These are phyloP conservation scores for Cudoniella acicularis DNA, from an alignment of 495 filamentous ascomycete species.

Conservation along the genomic window DNA sequence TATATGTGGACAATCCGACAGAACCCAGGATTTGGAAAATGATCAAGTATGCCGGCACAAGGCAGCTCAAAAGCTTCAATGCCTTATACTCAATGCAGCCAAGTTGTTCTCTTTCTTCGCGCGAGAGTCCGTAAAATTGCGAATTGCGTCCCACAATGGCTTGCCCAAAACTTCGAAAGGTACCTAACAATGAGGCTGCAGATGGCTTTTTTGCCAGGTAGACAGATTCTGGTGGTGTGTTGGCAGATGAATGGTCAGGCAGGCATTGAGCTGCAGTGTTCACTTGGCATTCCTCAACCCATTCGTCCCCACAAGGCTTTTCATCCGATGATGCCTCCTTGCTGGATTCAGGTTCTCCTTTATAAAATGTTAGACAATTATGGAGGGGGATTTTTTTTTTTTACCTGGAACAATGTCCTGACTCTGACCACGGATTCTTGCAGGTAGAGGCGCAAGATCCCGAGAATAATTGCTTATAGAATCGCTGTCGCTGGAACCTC, in stretches of 20 bases:
- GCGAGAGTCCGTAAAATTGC: slow-evolving; percentile 63
- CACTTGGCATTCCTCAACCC: too few species aligned
- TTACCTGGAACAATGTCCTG: too few species aligned
- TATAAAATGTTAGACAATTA: too few species aligned
- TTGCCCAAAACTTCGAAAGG: neutral
- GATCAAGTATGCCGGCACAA: slow-evolving; percentile 72
- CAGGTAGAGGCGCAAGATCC: too few species aligned
- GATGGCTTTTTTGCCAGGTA: neutral
- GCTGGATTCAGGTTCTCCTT: too few species aligned
- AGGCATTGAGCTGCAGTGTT: too few species aligned
- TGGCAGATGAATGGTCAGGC: too few species aligned
- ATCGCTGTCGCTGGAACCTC: neutral
- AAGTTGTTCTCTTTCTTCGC: slow-evolving; percentile 62
- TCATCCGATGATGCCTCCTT: too few species aligned
- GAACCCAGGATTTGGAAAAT: slow-evolving; percentile 65
- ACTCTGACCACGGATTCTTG: too few species aligned
- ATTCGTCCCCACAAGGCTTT: too few species aligned
- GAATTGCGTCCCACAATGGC: slow-evolving; percentile 44
- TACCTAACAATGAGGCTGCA: neutral
- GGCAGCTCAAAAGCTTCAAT: slow-evolving; percentile 59
- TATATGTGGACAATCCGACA: slow-evolving; percentile 66
- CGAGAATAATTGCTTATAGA: neutral
- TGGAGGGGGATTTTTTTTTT: too few species aligned
- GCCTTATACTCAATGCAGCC: slow-evolving; percentile 79
- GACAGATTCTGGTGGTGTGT: too few species aligned